phyloP scores from a whole-genome alignment of 495 filamentous ascomycete species.

The Neurospora intermedia region DNA sequence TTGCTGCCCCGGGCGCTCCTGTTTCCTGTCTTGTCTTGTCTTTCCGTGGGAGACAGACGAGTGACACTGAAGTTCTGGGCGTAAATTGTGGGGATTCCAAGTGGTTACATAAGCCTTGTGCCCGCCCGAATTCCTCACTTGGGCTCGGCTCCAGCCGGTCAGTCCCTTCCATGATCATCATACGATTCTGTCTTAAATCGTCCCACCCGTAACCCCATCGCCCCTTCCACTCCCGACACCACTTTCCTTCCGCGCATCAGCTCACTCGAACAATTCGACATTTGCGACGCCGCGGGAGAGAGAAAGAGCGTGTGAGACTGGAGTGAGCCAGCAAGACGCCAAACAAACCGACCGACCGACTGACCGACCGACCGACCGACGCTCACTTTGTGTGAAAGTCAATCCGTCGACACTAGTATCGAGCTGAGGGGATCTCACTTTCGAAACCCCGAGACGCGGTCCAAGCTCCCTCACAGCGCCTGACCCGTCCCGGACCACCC shows the following conservation, averaged over 20 bases:
- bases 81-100: not conserved
- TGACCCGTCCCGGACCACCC: not conserved
- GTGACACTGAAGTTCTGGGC: not conserved
- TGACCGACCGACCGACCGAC: not conserved
- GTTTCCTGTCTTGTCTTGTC: not conserved
- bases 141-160: constrained; percentile 9
- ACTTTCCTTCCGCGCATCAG: not conserved
- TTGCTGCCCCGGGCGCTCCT: not conserved
- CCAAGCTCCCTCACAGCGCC: not conserved
- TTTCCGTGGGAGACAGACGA: not conserved
- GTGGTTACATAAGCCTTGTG: not conserved
- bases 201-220: constrained; percentile 18
- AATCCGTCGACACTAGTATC: not conserved
- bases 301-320: not conserved
- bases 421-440: not conserved
- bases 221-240: not conserved
- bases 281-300: not conserved
- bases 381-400: not conserved
- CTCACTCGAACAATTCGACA: not conserved
- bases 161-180: constrained; percentile 7
- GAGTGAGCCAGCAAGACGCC: not conserved
- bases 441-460: not conserved
- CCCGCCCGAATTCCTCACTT: not conserved
- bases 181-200: constrained; percentile 22
- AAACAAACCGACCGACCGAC: not conserved